Evolutionary conservation across 495 filamentous ascomycete genomes (phyloP).

Genomic region (Podospora sp.): DNA sequence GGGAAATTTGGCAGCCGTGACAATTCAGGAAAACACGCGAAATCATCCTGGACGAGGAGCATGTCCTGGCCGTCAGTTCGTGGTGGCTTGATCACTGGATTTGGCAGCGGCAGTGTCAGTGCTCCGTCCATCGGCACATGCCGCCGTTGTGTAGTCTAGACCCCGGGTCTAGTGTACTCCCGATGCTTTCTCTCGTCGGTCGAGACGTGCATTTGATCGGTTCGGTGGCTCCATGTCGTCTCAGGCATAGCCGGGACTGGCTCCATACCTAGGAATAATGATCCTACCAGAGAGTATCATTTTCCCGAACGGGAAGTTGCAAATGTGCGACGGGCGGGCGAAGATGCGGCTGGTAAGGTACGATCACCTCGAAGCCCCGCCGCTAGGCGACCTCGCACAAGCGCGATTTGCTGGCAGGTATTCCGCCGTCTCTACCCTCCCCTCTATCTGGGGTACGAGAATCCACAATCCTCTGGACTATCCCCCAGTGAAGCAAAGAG

Average conservation of each 20-base stretch:
- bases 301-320: conserved; percentile 19
- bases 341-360: neutral
- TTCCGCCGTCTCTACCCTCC: too few species aligned
- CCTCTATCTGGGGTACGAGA: too few species aligned
- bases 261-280: neutral
- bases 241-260: too few species aligned
- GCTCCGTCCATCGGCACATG: neutral
- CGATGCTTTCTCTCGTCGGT: neutral
- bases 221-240: neutral
- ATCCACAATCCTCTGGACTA: too few species aligned
- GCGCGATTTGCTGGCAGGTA: too few species aligned
- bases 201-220: neutral
- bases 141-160: neutral
- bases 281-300: neutral
- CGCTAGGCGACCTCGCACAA: too few species aligned
- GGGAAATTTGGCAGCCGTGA: neutral
- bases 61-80: neutral
- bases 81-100: neutral
- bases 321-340: too few species aligned
- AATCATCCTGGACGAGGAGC: neutral
- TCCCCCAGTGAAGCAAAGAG: too few species aligned
- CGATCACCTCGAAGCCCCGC: too few species aligned
- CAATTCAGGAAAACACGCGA: neutral
- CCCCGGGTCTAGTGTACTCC: neutral
- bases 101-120: neutral